Evolutionary conservation across 129 eudicot genomes (phyloP), one percentile per base, ranked within the genome.

Genomic region (Centaurea solstitialis): DNA sequence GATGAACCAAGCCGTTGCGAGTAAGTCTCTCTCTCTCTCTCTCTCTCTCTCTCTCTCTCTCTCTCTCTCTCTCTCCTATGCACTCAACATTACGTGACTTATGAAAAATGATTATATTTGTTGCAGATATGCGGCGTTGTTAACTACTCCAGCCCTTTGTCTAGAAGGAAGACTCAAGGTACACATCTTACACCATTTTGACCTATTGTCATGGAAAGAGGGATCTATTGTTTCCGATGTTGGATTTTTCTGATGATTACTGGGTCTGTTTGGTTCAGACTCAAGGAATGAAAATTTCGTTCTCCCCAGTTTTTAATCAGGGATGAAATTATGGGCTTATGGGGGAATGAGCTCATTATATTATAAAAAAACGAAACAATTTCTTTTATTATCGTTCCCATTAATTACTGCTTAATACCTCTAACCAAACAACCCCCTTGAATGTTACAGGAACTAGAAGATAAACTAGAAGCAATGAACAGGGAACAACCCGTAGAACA

Each of bases 1-100:
- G 99, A 88, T 39, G 99, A 94, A 83, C 99, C 99, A 64, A 94
- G 99, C 88, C 99, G 97, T 78, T 94, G 99, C 99, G 99, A 94
- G 99, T 94, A 94, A 86, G 85, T 67, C 15, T 22, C 72, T 78
- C 75, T 26, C 70, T 67, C 70, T 22, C 77, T 79, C 57, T 83
- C 37, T 37, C 26, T 83, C 69, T 45, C 79, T 41, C 88, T 67
- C 61, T 15, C 24, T 26, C 70, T 67, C 70, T 22, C 77, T 79
- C 57, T 83, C 37, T 37, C 26, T 83, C 69, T 45, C 79, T 41
- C 88, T 67, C 61, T 15, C 26, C 41, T 77, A 39, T 74, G 76
- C 37, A 37, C 72, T 33, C 3, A 43, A 40, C 39, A 5, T 73
- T 6, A 62, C 43, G 40, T 12, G 21, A 53, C 10, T 20, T 50